These are phyloP conservation scores for Globisporangium apiculatum DNA, from an alignment of 352 stramenopile genomes.

Conservation along the genomic window DNA sequence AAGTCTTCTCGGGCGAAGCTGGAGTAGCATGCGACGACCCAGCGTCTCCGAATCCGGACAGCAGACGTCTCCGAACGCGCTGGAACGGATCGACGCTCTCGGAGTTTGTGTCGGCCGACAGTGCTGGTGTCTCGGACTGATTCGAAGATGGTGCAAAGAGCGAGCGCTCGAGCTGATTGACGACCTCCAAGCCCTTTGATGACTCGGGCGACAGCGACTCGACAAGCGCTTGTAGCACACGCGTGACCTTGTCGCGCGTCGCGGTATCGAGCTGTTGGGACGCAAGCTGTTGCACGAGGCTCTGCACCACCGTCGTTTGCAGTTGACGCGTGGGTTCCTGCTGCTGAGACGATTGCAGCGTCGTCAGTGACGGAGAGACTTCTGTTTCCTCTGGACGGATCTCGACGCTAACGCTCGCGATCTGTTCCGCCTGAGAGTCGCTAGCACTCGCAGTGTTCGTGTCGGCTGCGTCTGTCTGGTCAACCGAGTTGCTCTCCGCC, in stretches of 20 bases:
- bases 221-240: conserved; percentile 18
- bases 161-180: conserved; percentile 21
- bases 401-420: too few relatives aligned
- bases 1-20: conserved; percentile 6
- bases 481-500: too few relatives aligned
- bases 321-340: not conserved
- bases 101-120: not conserved
- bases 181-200: conserved; percentile 9
- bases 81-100: conserved; percentile 1
- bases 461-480: too few relatives aligned
- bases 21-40: not conserved
- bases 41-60: conserved; percentile 5
- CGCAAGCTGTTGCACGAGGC: conserved; percentile 17
- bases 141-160: conserved; percentile 1
- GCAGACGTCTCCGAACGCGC: conserved; percentile 3
- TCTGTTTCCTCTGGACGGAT: too few relatives aligned
- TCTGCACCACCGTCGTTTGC: conserved; percentile 11
- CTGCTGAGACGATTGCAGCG: not conserved
- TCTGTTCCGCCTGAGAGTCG: too few relatives aligned
- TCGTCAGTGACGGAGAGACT: too few relatives aligned
- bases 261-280: conserved; percentile 8
- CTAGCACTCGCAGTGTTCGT: too few relatives aligned
- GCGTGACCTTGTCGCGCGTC: conserved; percentile 21
- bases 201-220: conserved; percentile 17
- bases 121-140: conserved; percentile 1